Conservation (phyloP, 73 alveolate genomes). For the Symbiodinium pilosum region DNA sequence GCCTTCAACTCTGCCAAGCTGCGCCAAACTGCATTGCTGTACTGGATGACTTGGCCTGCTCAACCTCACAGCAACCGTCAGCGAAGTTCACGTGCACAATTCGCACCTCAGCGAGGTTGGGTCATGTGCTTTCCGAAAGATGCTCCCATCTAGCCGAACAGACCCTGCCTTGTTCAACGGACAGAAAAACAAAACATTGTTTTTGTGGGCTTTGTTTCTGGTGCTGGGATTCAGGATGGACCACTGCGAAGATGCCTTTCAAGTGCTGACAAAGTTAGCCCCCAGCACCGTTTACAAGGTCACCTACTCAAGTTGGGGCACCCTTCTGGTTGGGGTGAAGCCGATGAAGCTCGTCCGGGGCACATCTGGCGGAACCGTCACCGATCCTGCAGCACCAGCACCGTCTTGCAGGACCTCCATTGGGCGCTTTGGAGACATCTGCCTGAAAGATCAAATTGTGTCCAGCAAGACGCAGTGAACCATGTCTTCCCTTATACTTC, state of each 20-base stretch:
- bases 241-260: too few species aligned
- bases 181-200: neutral
- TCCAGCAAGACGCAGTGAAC: neutral
- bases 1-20: neutral
- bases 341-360: neutral
- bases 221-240: too few species aligned
- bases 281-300: too few species aligned
- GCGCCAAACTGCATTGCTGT: slow-evolving; percentile 68
- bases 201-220: too few species aligned
- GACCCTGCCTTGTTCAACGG: neutral
- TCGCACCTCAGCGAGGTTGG: slow-evolving; percentile 31
- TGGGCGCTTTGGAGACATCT: slow-evolving; percentile 83
- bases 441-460: neutral
- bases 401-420: slow-evolving; percentile 41
- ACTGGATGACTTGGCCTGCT: slow-evolving; percentile 63
- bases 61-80: slow-evolving; percentile 82
- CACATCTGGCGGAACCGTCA: neutral
- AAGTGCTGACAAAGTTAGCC: too few species aligned
- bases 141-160: too few species aligned
- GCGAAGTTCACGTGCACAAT: slow-evolving; percentile 75
- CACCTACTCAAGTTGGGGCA: too few species aligned
- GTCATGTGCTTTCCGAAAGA: too few species aligned
- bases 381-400: neutral
- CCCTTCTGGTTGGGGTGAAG: too few species aligned
- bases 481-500: too few species aligned